These are phyloP conservation scores for Botrytis galanthina DNA, from an alignment of 2,329 filamentous ascomycete genomes.

Conservation along the genomic window DNA sequence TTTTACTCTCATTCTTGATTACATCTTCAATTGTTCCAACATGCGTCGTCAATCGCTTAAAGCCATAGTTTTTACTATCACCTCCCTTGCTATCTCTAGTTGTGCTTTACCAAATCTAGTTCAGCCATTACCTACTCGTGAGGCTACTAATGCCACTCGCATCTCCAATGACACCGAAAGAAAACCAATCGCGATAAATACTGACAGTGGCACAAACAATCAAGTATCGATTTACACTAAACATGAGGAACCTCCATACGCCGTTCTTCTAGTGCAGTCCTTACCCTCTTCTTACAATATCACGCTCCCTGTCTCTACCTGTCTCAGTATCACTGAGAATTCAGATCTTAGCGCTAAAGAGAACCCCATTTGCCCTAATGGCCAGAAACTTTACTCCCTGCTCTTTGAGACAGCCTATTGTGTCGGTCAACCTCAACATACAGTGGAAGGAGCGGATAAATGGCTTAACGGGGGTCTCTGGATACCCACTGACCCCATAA, in stretches of 20 bases:
- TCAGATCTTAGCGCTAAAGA: neutral
- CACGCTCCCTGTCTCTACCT: constrained; percentile 1
- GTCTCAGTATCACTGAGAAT: neutral
- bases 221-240: neutral
- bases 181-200: neutral
- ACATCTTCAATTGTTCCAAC: neutral
- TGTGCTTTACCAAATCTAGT: neutral
- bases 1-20: neutral
- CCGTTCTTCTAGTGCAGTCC: neutral
- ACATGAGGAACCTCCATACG: neutral
- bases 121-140: neutral
- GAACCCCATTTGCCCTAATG: neutral
- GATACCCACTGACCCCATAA: neutral
- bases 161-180: neutral
- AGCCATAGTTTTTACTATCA: neutral
- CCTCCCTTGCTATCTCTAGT: neutral
- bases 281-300: neutral
- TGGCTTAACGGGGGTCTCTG: neutral
- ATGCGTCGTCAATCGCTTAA: neutral
- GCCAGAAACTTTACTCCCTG: neutral
- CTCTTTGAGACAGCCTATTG: neutral
- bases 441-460: neutral
- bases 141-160: neutral
- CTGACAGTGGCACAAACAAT: neutral
- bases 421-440: neutral